Evolutionary conservation across 352 stramenopile species (phyloP).

Genomic region (Thalassiosira mediterranea): DNA sequence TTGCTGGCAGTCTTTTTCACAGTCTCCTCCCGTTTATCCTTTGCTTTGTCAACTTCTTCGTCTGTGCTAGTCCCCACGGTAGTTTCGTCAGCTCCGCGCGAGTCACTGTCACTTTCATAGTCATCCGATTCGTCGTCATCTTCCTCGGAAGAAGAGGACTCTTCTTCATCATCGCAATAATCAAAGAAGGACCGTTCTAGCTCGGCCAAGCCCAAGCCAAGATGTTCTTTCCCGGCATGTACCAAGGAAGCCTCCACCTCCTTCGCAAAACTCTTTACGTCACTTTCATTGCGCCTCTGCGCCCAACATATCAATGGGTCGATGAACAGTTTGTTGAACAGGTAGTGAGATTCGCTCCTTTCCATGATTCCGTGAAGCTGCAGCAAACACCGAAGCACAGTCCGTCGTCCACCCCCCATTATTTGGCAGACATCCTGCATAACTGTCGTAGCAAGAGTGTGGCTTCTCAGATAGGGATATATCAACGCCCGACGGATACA

Average conservation of each 20-base stretch:
- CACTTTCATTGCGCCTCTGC: constrained; percentile 49
- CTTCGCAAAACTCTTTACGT: constrained; percentile 33
- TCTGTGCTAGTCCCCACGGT: constrained; percentile 4
- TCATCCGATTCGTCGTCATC: constrained; percentile 12
- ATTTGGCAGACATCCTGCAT: constrained; percentile 88
- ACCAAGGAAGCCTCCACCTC: constrained; percentile 15
- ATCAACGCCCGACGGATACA: constrained; percentile 90
- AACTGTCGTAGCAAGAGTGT: constrained; percentile 85
- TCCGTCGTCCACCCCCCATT: constrained; percentile 87
- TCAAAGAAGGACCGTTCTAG: constrained; percentile 32
- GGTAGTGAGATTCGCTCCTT: constrained; percentile 94
- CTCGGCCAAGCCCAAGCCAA: constrained; percentile 45
- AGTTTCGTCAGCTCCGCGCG: constrained; percentile 12
- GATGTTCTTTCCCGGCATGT: constrained; percentile 2
- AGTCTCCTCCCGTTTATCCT: not conserved
- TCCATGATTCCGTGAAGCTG: constrained; percentile 91
- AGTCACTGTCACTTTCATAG: constrained; percentile 29
- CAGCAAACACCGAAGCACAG: constrained; percentile 90
- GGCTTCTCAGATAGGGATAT: constrained; percentile 95
- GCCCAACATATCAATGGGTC: constrained; percentile 89
- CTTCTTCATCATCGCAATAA: constrained; percentile 5
- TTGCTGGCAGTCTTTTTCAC: not conserved
- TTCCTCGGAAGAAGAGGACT: constrained; percentile 11
- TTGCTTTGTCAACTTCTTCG: constrained; percentile 3
- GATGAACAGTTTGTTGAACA: constrained; percentile 95